phyloP scores from a whole-genome alignment of 116 monocot genomes.

The Papilionanthe hybrid region DNA sequence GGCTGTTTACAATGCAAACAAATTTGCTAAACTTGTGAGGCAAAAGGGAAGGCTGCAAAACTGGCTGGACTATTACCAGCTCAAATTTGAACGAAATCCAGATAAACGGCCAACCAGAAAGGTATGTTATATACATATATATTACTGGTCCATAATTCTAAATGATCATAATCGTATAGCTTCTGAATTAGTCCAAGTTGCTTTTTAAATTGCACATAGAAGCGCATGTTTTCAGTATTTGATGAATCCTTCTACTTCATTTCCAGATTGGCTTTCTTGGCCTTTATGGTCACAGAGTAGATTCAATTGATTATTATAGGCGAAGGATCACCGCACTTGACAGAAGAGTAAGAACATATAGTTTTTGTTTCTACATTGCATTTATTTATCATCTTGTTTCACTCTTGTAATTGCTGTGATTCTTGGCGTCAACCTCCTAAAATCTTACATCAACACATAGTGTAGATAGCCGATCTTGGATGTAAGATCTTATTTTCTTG shows the following conservation, averaged over 20 bases:
- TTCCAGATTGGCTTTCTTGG: conserved; percentile 75
- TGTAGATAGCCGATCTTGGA: too few relatives aligned
- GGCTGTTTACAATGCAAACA: conserved; percentile 94
- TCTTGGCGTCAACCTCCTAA: not conserved
- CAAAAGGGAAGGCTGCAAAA: conserved; percentile 66
- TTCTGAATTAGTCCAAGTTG: not conserved
- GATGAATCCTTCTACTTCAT: not conserved
- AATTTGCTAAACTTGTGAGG: conserved; percentile 67
- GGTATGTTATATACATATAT: conserved; percentile 27
- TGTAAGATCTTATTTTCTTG: too few relatives aligned
- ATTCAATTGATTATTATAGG: conserved; percentile 76
- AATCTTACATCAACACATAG: too few relatives aligned
- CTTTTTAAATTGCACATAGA: conserved; percentile 3
- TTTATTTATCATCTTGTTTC: not conserved
- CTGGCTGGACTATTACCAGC: conserved; percentile 74
- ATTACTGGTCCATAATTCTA: not conserved
- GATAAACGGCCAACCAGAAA: conserved; percentile 52
- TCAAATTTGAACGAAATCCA: conserved; percentile 72
- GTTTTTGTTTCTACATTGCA: conserved; percentile 1
- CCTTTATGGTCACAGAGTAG: conserved; percentile 59
- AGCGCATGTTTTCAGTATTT: not conserved
- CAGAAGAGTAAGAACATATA: conserved; percentile 38
- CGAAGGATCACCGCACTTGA: conserved; percentile 51
- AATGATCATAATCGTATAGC: not conserved
- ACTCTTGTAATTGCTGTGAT: not conserved